phyloP scores from a whole-genome alignment of 2,329 filamentous ascomycete genomes.

The Ophiostoma piceae region DNA sequence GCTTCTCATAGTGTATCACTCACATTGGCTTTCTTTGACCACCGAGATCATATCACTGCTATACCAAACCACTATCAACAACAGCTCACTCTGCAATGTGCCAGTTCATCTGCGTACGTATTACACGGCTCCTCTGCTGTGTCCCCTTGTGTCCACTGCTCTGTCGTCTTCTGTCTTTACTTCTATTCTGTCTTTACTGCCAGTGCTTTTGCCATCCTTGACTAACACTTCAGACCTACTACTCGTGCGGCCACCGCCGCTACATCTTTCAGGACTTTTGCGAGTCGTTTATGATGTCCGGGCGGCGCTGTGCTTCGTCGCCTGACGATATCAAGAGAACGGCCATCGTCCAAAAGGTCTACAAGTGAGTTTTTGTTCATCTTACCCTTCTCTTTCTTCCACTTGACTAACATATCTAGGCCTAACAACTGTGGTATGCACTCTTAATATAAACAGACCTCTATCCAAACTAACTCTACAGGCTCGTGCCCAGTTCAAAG shows the following conservation, averaged over 20 bases:
- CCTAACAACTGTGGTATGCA: background rate
- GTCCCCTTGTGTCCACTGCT: background rate
- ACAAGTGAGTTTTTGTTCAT: background rate
- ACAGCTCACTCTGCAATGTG: background rate
- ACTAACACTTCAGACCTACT: background rate
- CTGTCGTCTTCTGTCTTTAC: too few species aligned
- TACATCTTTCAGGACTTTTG: background rate
- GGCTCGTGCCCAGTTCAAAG: background rate
- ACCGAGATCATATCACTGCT: background rate
- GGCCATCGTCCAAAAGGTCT: background rate
- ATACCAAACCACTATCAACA: background rate
- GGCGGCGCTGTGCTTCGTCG: background rate
- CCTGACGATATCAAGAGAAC: background rate
- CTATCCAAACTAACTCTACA: background rate
- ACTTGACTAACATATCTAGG: background rate
- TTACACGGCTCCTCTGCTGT: background rate
- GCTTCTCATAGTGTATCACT: background rate
- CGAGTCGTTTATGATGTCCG: background rate
- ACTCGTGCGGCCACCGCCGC: conserved; percentile 4
- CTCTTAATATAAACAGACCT: background rate
- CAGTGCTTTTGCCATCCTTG: background rate
- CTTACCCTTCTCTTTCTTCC: background rate
- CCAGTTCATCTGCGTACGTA: conserved; percentile 2
- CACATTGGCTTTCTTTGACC: background rate
- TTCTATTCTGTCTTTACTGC: too few species aligned